Evolutionary conservation across 257 asterid genomes (phyloP), one percentile per base, ranked within the genome.

Genomic region (Solanum raphanifolium): DNA sequence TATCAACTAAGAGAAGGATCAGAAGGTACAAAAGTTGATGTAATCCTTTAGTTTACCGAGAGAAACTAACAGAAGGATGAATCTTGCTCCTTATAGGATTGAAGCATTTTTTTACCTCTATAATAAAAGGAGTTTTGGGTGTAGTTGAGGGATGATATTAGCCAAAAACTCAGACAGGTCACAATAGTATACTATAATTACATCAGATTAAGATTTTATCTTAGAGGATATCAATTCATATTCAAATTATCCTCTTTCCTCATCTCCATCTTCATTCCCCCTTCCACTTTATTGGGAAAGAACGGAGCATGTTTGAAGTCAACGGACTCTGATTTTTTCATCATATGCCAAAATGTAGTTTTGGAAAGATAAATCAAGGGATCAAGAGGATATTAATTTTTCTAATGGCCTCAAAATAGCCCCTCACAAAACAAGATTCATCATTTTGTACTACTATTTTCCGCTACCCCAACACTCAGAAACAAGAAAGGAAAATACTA

Each of bases 11-110:
- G 21, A 15, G 3, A 48, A 48, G 21, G 58, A 15, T 1, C 0
- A 48, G 21, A 13, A 46, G 58, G 58, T 48, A 48, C 58, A 48
- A 46, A 46, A 46, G 18, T 13, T 3, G 21, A 48, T 48, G 0
- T 48, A 48, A 48, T 13, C 0, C 0, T 0, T 13, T 5, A 48
- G 20, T 15, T 48, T 15, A 1, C 1, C 7, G 58, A 15, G 0
- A 4, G 20, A 48, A 46, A 5, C 21, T 1, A 48, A 48, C 3
- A 48, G 0, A 48, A 48, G 58, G 21, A 48, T 13, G 58, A 46
- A 48, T 48, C 7, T 2, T 48, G 21, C 7, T 15, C 0, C 7
- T 48, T 48, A 1, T 15, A 48, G 21, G 58, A 48, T 48, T 1
- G 18, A 13, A 46, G 18, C 0, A 12, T 46, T 12, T 4, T 46